Base-by-base conservation (phyloP, 495 filamentous ascomycete genomes). In the Talaromyces stipitatus region DNA sequence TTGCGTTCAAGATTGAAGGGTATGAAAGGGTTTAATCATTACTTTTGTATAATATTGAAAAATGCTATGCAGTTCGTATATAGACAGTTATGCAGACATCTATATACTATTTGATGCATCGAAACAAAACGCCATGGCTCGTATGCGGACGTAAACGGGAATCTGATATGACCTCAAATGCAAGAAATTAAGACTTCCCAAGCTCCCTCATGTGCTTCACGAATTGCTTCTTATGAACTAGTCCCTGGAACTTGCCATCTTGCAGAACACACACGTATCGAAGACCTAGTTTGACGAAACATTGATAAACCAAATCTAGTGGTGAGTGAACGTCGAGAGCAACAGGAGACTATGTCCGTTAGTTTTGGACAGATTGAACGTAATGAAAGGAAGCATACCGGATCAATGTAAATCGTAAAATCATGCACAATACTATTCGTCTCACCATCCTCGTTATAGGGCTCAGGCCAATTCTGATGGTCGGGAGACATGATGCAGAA, bases 181-280 rank as follows among this genome's bases (percentile, higher is more conserved):
- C 12, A 33, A 4, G 11, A 23, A 8, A 32, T 54, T 32, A 33
- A 41, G 46, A 56, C 67, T 83, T 81, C 62, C 92, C 87, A 32
- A 90, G 68, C 64, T 91, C 83, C 59, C 89, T 90, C 72, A 96
- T 85, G 68, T 91, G 96, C 71, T 91, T 95, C 53, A 96, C 92
- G 75, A 98, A 98, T 20, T 84, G 82, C 75, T 98, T 98, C 74
- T 97, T 98, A 71, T 98, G 94, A 23, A 95, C 89, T 75, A 98
- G 78, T 55, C 94, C 94, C 2, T 89, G 89, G 72, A 89, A 97
- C 32, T 83, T 79, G 20, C 94, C 94, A 64, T 95, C 83, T 36
- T 76, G 80, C 23, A 95, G 70, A 18, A 96, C 91, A 71, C 94
- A 97, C 43, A 98, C 85, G 69, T 97, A 97, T 56, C 94, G 78